These are phyloP conservation scores for Cordyceps cicadae DNA, from an alignment of 2,329 filamentous ascomycete genomes.

Conservation along the genomic window DNA sequence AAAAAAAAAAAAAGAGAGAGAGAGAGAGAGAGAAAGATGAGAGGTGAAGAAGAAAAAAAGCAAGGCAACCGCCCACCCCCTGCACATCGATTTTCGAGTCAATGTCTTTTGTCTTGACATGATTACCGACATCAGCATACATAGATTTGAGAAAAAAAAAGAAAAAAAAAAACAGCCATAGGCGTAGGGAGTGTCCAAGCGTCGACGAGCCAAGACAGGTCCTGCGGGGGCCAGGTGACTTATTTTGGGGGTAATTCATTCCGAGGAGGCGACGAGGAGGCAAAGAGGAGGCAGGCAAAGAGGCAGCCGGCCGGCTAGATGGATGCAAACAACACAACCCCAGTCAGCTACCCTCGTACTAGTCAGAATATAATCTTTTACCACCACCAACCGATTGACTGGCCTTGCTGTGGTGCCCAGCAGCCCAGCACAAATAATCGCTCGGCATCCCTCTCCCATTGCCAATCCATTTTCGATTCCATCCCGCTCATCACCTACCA, in stretches of 20 bases:
- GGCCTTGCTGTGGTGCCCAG: neutral
- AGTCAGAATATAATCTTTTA: neutral
- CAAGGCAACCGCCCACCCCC: too few species aligned
- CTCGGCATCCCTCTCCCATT: neutral
- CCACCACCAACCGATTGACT: neutral
- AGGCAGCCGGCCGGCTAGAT: neutral
- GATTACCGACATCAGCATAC: neutral
- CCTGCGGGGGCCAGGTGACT: neutral
- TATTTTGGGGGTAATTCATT: too few species aligned
- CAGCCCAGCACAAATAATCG: neutral
- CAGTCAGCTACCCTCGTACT: neutral
- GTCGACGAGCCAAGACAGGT: neutral
- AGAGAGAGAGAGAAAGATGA: too few species aligned
- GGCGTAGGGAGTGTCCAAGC: neutral
- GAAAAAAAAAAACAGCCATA: neutral
- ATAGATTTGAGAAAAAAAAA: neutral
- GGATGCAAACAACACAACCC: neutral
- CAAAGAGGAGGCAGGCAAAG: too few species aligned
- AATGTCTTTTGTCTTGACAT: neutral
- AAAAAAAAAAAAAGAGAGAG: too few species aligned
- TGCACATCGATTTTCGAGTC: neutral
- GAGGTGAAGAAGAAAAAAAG: too few species aligned
- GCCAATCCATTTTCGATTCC: neutral
- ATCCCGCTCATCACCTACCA: neutral
- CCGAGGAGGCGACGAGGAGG: neutral